Evolutionary conservation across 2,329 filamentous ascomycete genomes (phyloP).

Genomic region (Aspergillus sp.): DNA sequence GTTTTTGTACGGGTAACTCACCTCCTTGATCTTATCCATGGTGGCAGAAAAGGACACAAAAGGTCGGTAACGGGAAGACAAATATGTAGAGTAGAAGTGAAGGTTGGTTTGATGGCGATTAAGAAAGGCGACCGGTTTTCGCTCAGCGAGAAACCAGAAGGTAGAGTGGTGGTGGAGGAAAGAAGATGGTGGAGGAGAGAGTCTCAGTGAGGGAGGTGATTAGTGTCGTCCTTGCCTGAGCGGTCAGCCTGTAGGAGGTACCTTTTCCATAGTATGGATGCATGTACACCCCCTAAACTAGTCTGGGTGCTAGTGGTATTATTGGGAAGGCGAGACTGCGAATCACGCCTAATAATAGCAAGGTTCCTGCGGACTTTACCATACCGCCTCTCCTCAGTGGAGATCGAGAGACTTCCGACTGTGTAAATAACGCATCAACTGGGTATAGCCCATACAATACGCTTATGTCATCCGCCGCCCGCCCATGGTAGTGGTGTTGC

Average conservation of each 20-base stretch:
- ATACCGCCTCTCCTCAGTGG: constrained; percentile 1
- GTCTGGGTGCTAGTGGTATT: not conserved
- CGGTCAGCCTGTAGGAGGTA: constrained; percentile 17
- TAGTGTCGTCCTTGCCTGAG: constrained; percentile 4
- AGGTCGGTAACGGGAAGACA: constrained; percentile 24
- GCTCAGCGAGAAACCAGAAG: constrained; percentile 35
- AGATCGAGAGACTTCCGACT: not conserved
- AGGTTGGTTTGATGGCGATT: not conserved
- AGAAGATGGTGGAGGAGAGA: constrained; percentile 17
- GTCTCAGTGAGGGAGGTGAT: not conserved
- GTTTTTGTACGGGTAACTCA: constrained; percentile 48
- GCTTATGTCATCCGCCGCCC: not conserved
- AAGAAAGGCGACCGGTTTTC: constrained; percentile 27
- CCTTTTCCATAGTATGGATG: constrained; percentile 3
- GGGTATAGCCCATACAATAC: not conserved
- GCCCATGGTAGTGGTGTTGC: not conserved
- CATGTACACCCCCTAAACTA: not conserved
- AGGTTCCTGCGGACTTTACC: not conserved
- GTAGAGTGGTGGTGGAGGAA: constrained; percentile 11
- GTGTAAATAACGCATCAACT: not conserved
- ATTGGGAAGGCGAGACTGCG: not conserved
- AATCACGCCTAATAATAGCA: not conserved
- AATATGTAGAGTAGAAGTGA: constrained; percentile 27
- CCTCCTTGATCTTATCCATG: constrained; percentile 91
- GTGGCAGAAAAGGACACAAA: constrained; percentile 14